Evolutionary conservation across 169 alveolate genomes (phyloP).

Genomic region (Eimeria falciformis): DNA sequence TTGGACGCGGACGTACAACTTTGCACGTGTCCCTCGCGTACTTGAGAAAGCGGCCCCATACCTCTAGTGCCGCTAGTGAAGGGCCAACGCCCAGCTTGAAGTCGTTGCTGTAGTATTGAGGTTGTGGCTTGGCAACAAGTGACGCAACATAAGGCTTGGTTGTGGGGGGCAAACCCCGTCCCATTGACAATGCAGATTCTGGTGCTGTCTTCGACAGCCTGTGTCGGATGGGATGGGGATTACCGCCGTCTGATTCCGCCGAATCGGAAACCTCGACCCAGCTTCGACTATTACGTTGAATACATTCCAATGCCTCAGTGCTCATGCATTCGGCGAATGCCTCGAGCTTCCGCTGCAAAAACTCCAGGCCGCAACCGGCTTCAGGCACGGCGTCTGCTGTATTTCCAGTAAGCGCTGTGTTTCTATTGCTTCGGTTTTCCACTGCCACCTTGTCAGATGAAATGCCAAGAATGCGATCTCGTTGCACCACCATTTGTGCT

Average conservation of each 20-base stretch:
- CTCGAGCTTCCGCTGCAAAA: slow-evolving; percentile 12
- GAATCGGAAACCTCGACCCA: slow-evolving; percentile 39
- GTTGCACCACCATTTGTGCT: slow-evolving; percentile 12
- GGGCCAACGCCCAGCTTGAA: background rate
- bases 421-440: background rate
- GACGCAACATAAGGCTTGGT: background rate
- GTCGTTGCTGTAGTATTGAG: no score
- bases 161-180: background rate
- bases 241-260: background rate
- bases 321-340: slow-evolving; percentile 63
- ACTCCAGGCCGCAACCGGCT: slow-evolving; percentile 36
- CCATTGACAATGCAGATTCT: background rate
- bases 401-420: background rate
- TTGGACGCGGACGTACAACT: slow-evolving; percentile 23
- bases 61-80: slow-evolving; percentile 37
- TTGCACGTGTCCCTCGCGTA: slow-evolving; percentile 30
- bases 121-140: background rate
- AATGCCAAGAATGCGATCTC: slow-evolving; percentile 11
- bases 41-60: slow-evolving; percentile 49
- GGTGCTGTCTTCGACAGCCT: background rate
- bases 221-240: slow-evolving; percentile 12
- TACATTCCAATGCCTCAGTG: slow-evolving; percentile 42
- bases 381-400: background rate
- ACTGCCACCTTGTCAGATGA: background rate
- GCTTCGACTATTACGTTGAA: background rate